Percentiles rank a stretch among this genome's conserved stretches.
These are phyloP conservation scores for Cryphonectria naterciae DNA, from an alignment of 2,329 filamentous ascomycete species.

Conservation along the genomic window DNA sequence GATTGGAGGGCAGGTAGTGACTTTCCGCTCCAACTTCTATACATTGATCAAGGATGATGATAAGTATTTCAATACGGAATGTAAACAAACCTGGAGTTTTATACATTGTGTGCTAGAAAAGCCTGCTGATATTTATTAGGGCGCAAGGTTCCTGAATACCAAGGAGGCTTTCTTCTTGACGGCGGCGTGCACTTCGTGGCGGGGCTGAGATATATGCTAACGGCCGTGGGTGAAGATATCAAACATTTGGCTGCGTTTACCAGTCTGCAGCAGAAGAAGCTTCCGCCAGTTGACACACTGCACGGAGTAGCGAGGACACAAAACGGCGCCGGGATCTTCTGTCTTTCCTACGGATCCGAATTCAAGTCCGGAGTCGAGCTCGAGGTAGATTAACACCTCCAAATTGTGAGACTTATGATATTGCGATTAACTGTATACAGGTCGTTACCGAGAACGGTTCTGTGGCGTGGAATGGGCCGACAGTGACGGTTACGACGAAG, in stretches of 20 bases:
- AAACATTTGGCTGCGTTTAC: slow-evolving; percentile 59
- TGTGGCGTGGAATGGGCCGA: slow-evolving; percentile 26
- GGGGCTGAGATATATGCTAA: slow-evolving; percentile 62
- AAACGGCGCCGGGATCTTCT: slow-evolving; percentile 35
- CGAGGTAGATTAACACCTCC: slow-evolving; percentile 15
- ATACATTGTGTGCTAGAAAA: neutral
- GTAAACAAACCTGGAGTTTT: slow-evolving; percentile 29
- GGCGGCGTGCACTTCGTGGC: slow-evolving; percentile 76
- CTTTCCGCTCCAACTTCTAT: slow-evolving; percentile 48
- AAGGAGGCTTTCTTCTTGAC: slow-evolving; percentile 78
- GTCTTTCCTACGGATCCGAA: slow-evolving; percentile 39
- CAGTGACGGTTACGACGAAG: slow-evolving; percentile 37
- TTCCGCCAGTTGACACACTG: slow-evolving; percentile 70
- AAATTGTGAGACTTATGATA: neutral
- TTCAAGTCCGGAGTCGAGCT: slow-evolving; percentile 36
- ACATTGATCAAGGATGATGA: slow-evolving; percentile 47
- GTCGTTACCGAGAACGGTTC: neutral
- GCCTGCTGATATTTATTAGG: slow-evolving; percentile 38
- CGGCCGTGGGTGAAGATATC: slow-evolving; percentile 48
- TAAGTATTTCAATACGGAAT: slow-evolving; percentile 56
- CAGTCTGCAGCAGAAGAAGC: slow-evolving; percentile 55
- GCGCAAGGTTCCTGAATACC: slow-evolving; percentile 71
- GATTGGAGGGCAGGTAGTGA: slow-evolving; percentile 37
- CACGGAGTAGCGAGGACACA: slow-evolving; percentile 41
- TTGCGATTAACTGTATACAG: neutral